Evolutionary conservation across 306 rosid genomes (phyloP).

Genomic region (Spatholobus suberectus): DNA sequence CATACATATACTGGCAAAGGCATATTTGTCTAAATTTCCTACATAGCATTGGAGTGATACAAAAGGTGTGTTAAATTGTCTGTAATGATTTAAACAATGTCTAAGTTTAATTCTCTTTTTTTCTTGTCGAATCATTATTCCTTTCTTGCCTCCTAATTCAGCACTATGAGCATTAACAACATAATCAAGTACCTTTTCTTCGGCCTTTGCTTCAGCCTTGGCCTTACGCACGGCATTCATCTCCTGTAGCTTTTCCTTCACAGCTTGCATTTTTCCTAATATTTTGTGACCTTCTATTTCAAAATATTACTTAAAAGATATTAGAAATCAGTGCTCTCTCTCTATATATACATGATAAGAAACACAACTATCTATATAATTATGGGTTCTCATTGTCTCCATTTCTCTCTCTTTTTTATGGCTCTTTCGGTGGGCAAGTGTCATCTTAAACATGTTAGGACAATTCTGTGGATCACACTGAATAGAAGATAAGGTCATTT

Average conservation of each 20-base stretch:
- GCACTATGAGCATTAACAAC: neutral
- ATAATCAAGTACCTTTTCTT: constrained; percentile 62
- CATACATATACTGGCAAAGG: neutral
- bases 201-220: constrained; percentile 72
- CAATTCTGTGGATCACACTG: constrained; percentile 10
- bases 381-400: constrained; percentile 23
- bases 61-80: neutral
- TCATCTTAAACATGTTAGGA: neutral
- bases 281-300: neutral
- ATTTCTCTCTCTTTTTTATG: constrained; percentile 32
- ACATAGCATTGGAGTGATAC: neutral
- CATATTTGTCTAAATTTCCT: neutral
- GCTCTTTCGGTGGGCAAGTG: constrained; percentile 20
- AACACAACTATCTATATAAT: neutral
- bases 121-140: neutral
- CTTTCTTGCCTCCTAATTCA: neutral
- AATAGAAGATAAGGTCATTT: neutral
- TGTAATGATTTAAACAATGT: neutral
- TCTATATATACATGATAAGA: constrained; percentile 11
- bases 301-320: neutral
- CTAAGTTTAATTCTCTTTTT: neutral
- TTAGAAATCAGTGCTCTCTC: neutral
- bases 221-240: constrained; percentile 61
- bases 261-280: constrained; percentile 65
- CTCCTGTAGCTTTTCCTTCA: constrained; percentile 67